phyloP scores from a whole-genome alignment of 1,284 basidiomycete species.

The Apiotrichum veenhuisii region DNA sequence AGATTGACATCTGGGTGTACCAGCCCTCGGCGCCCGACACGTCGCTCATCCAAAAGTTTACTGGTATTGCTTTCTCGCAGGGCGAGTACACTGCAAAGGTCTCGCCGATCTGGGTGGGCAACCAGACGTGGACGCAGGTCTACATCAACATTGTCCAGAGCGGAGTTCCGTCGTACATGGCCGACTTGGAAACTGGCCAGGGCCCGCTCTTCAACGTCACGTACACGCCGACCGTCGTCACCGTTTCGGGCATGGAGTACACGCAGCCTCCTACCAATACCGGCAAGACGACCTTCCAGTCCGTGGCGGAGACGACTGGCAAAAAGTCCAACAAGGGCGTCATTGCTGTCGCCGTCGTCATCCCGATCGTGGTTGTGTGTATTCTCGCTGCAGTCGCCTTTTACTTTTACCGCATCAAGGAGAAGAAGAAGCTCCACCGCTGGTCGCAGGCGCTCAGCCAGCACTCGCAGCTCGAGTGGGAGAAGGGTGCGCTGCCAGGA shows the following conservation, averaged over 20 bases:
- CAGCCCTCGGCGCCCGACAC: conserved; percentile 52
- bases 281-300: conserved; percentile 47
- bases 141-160: conserved; percentile 64
- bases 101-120: conserved; percentile 74
- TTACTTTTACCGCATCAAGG: conserved; percentile 59
- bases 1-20: conserved; percentile 71
- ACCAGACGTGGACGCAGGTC: conserved; percentile 56
- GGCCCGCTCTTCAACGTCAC: conserved; percentile 65
- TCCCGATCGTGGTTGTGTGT: conserved; percentile 61
- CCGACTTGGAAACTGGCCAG: conserved; percentile 62
- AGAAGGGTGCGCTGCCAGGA: conserved; percentile 42
- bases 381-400: conserved; percentile 52
- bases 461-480: conserved; percentile 45
- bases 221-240: conserved; percentile 44
- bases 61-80: conserved; percentile 56
- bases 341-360: conserved; percentile 70
- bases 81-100: conserved; percentile 59
- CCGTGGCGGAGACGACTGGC: conserved; percentile 41
- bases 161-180: conserved; percentile 57
- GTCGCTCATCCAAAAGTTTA: conserved; percentile 63
- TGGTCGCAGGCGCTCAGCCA: conserved; percentile 56
- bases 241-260: conserved; percentile 28
- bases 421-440: conserved; percentile 60
- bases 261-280: conserved; percentile 48
- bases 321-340: conserved; percentile 59